Percentiles rank a stretch among this genome's conserved stretches.
phyloP scores from a whole-genome alignment of 2,329 filamentous ascomycete species.

The Penicillium olsonii region DNA sequence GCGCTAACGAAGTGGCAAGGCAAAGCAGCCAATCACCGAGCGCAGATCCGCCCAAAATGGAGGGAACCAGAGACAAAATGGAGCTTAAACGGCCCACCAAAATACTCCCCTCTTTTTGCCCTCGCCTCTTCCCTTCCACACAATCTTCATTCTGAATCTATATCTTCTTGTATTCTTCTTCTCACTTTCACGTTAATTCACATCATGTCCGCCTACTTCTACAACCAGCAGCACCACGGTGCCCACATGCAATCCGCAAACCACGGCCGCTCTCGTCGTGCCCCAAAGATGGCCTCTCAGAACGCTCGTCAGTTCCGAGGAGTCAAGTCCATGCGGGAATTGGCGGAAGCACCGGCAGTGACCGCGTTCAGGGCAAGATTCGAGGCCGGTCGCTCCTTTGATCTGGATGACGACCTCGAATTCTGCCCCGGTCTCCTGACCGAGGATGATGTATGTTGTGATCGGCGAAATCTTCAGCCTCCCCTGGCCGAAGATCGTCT shows the following conservation, averaged over 20 bases:
- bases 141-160: constrained; percentile 16
- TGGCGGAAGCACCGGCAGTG: constrained; percentile 74
- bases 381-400: constrained; percentile 89
- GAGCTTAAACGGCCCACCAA: constrained; percentile 14
- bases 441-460: constrained; percentile 76
- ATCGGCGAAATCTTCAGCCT: background rate
- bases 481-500: background rate
- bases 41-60: background rate
- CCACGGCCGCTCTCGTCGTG: constrained; percentile 82
- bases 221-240: constrained; percentile 51
- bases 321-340: constrained; percentile 82
- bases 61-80: background rate
- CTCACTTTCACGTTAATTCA: constrained; percentile 3
- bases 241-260: constrained; percentile 53
- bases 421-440: constrained; percentile 93
- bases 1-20: background rate
- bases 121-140: constrained; percentile 24
- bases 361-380: constrained; percentile 82
- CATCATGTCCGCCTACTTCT: constrained; percentile 52
- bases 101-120: constrained; percentile 35
- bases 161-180: constrained; percentile 23
- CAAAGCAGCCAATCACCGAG: background rate
- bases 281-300: constrained; percentile 76
- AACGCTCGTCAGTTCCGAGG: constrained; percentile 83
- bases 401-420: constrained; percentile 92